phyloP scores from a whole-genome alignment of 1,284 basidiomycete species.

The Mycena sp. region DNA sequence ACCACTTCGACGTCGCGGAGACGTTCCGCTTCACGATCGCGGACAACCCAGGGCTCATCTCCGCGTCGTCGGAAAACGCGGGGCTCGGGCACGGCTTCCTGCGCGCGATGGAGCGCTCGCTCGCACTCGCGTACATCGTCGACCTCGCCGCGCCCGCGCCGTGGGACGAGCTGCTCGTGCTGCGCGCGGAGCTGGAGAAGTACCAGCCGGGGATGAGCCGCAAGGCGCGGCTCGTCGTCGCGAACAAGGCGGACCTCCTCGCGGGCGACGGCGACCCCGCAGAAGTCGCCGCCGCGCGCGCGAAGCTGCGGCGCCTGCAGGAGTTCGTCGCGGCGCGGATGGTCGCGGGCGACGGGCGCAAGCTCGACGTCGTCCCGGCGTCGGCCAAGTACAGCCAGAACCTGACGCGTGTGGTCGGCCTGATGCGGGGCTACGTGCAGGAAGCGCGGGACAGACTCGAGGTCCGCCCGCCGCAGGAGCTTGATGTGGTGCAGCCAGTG shows the following conservation, averaged over 20 bases:
- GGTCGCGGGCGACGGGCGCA: constrained; percentile 31
- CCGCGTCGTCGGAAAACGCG: constrained; percentile 86
- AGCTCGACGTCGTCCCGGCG: constrained; percentile 75
- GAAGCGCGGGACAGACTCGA: constrained; percentile 51
- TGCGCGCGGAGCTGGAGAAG: constrained; percentile 85
- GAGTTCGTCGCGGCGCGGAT: constrained; percentile 63
- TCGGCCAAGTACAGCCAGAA: constrained; percentile 89
- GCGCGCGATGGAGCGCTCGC: constrained; percentile 92
- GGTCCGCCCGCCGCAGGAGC: constrained; percentile 21
- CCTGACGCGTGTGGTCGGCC: constrained; percentile 67
- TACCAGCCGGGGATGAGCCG: constrained; percentile 84
- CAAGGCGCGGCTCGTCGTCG: constrained; percentile 84
- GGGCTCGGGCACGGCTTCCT: constrained; percentile 96
- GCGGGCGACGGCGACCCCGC: constrained; percentile 51
- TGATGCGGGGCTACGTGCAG: constrained; percentile 74
- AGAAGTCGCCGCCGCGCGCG: constrained; percentile 63
- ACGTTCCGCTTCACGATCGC: constrained; percentile 91
- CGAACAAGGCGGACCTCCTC: constrained; percentile 94
- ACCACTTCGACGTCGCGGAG: constrained; percentile 69
- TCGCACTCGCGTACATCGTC: constrained; percentile 91
- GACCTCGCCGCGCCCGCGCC: constrained; percentile 82
- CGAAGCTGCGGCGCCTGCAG: constrained; percentile 65
- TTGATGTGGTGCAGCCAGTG: constrained; percentile 15
- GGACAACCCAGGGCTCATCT: constrained; percentile 96
- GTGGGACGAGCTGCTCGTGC: constrained; percentile 77